These are phyloP conservation scores for Penicillium nucicola DNA, from an alignment of 495 filamentous ascomycete genomes.

Conservation along the genomic window DNA sequence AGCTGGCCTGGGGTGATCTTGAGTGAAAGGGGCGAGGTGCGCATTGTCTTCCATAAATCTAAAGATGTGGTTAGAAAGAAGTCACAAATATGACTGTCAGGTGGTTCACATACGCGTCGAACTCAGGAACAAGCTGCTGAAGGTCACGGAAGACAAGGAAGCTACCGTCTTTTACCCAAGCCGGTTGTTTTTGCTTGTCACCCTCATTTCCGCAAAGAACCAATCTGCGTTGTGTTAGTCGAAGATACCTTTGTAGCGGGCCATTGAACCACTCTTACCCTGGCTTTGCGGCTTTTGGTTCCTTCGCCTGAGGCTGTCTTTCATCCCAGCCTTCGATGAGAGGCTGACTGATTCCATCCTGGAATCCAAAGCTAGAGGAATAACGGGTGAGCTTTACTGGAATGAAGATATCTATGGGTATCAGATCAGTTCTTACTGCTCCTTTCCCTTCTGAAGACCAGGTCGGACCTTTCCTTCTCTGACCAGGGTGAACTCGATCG, in stretches of 20 bases:
- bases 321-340: constrained; percentile 25
- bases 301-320: constrained; percentile 1
- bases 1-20: not conserved
- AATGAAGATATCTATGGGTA: not conserved
- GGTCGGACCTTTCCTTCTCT: constrained; percentile 1
- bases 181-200: constrained; percentile 11
- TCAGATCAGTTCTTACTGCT: constrained; percentile 10
- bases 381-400: not conserved
- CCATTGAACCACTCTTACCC: constrained; percentile 14
- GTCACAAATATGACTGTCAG: not conserved
- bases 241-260: not conserved
- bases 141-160: constrained; percentile 38
- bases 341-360: constrained; percentile 31
- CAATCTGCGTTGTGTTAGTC: constrained; percentile 1
- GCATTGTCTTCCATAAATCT: constrained; percentile 16
- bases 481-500: not conserved
- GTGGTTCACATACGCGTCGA: constrained; percentile 15
- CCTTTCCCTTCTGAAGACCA: constrained; percentile 1
- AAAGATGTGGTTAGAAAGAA: not conserved
- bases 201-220: constrained; percentile 13
- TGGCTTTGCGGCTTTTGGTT: constrained; percentile 13
- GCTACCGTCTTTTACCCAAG: constrained; percentile 34
- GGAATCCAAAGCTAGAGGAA: constrained; percentile 26
- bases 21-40: not conserved
- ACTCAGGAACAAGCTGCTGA: constrained; percentile 30